Conservation (phyloP, 2,329 filamentous ascomycete species). For the Diaporthe ampelina region DNA sequence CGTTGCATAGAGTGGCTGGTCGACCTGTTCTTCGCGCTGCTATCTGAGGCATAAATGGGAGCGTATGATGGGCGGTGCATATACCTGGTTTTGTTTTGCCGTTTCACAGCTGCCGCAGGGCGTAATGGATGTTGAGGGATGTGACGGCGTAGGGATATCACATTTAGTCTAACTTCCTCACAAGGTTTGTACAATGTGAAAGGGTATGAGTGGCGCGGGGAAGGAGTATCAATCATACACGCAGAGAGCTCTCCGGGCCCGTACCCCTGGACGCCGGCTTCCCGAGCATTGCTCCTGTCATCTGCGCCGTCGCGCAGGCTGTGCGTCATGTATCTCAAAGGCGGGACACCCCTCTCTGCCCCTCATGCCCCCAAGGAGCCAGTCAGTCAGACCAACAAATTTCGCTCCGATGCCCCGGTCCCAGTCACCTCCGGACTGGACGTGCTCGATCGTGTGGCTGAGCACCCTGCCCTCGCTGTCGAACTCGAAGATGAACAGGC, state of each 20-base stretch:
- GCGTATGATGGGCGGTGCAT: conserved; percentile 1
- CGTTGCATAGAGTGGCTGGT: neutral
- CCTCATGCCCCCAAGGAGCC: conserved; percentile 85
- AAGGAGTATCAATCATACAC: conserved; percentile 32
- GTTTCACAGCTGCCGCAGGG: neutral
- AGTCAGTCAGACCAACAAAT: conserved; percentile 93
- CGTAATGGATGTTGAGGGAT: neutral
- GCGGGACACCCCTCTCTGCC: conserved; percentile 49
- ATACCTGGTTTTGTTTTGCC: neutral
- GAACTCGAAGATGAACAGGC: conserved; percentile 96
- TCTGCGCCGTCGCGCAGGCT: conserved; percentile 32
- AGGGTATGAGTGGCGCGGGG: conserved; percentile 39
- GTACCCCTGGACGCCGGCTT: conserved; percentile 20
- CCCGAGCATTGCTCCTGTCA: conserved; percentile 26
- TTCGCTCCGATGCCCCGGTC: conserved; percentile 84
- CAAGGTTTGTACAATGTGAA: conserved; percentile 18
- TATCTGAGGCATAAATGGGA: conserved; percentile 3
- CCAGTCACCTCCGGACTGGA: conserved; percentile 85
- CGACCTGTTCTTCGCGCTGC: neutral
- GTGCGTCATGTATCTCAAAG: conserved; percentile 41
- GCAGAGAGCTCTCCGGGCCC: neutral
- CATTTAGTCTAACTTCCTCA: neutral
- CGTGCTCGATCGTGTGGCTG: conserved; percentile 94
- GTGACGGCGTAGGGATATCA: conserved; percentile 28
- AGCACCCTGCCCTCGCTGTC: conserved; percentile 86